These are phyloP conservation scores for Inonotus hispidus DNA, from an alignment of 1,284 basidiomycete species.

Conservation along the genomic window DNA sequence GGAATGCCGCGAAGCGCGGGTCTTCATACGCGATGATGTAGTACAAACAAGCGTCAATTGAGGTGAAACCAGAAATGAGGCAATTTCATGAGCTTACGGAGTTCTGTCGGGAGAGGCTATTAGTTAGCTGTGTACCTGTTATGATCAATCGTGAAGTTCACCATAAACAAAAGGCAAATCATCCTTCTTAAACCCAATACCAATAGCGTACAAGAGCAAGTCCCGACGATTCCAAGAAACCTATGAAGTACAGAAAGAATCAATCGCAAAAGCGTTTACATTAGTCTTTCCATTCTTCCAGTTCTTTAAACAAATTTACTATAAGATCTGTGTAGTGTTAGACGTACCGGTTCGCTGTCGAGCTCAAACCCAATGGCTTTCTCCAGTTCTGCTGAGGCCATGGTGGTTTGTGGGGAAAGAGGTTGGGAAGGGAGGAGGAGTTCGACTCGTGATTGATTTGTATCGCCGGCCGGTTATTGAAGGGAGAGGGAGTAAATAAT, in stretches of 20 bases:
- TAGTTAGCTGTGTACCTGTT: not conserved
- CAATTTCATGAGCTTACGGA: slow-evolving; percentile 21
- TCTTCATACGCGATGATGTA: slow-evolving; percentile 29
- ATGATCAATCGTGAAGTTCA: slow-evolving; percentile 23
- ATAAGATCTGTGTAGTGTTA: not conserved
- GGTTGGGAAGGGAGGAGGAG: not conserved
- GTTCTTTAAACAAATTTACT: not conserved
- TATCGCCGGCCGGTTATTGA: not conserved
- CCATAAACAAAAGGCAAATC: slow-evolving; percentile 61
- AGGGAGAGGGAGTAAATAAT: not conserved
- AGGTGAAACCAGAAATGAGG: not conserved
- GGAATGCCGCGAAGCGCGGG: slow-evolving; percentile 46
- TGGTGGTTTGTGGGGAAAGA: slow-evolving; percentile 1
- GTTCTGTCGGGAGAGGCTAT: slow-evolving; percentile 22
- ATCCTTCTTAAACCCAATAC: slow-evolving; percentile 65
- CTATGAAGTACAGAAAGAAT: slow-evolving; percentile 29
- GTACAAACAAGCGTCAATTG: not conserved
- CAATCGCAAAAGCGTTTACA: not conserved
- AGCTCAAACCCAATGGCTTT: slow-evolving; percentile 46
- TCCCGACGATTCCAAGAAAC: slow-evolving; percentile 70
- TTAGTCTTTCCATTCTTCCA: not conserved
- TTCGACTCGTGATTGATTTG: not conserved
- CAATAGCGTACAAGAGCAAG: slow-evolving; percentile 59
- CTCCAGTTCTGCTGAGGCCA: slow-evolving; percentile 35
- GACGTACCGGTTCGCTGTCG: slow-evolving; percentile 40